A percentile compares a stretch with the other conserved stretches of the same genome.
Evolutionary conservation across 139 green algal species (phyloP).

Genomic region (Tetratostichococcus sp.): DNA sequence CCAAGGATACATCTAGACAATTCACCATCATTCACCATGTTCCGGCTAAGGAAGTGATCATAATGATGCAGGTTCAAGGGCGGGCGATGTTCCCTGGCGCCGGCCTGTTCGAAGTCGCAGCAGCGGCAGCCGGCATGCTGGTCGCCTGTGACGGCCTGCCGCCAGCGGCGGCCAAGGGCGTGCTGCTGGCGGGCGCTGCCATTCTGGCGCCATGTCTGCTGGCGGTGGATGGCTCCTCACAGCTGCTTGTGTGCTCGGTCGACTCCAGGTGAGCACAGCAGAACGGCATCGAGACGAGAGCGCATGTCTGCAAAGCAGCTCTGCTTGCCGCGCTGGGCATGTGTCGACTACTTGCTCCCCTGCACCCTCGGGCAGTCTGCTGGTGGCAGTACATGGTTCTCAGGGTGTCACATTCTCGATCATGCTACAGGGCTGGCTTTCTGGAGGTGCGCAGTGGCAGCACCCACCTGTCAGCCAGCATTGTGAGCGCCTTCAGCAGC

Average conservation of each 20-base stretch:
- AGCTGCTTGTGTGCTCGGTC: neutral
- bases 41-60: neutral
- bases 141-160: constrained; percentile 26
- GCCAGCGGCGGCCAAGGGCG: constrained; percentile 14
- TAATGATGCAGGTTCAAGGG: constrained; percentile 2
- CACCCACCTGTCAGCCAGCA: neutral
- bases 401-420: no score
- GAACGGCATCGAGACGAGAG: no score
- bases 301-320: no score
- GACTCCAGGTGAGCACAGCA: neutral
- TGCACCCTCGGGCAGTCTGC: no score
- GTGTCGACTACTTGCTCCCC: no score
- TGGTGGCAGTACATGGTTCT: no score
- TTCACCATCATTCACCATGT: neutral
- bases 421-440: neutral
- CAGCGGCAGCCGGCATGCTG: constrained; percentile 23
- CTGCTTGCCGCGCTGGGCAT: no score
- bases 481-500: neutral
- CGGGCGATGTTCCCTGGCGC: constrained; percentile 43
- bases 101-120: constrained; percentile 43
- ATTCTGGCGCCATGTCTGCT: constrained; percentile 44
- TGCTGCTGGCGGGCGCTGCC: constrained; percentile 19
- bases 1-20: no score
- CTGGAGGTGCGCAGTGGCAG: neutral
- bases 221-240: neutral